Evolutionary conservation across 31 red algal genomes (phyloP).

Genomic region (Pterothamnion heteromorphum): DNA sequence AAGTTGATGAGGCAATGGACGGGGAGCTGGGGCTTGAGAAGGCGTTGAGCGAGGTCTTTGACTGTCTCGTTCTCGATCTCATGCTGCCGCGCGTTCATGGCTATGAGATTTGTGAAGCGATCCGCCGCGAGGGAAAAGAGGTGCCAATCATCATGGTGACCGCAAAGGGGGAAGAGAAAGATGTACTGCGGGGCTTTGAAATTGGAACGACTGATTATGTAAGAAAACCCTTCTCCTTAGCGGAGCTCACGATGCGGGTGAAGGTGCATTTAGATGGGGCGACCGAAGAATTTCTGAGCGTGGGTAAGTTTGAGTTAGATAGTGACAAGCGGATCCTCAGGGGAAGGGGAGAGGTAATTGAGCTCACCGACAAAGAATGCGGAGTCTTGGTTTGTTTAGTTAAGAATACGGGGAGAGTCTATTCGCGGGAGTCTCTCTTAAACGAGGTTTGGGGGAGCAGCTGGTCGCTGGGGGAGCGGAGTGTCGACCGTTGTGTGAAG

Average conservation of each 20-base stretch:
- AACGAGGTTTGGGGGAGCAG: too few species aligned
- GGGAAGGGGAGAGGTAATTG: too few species aligned
- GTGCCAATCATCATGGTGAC: not conserved
- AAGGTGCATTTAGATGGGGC: too few species aligned
- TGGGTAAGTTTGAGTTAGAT: too few species aligned
- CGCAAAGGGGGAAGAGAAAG: not conserved
- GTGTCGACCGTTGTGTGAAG: too few species aligned
- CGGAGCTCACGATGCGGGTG: not conserved
- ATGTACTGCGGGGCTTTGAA: not conserved
- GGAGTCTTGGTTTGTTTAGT: too few species aligned
- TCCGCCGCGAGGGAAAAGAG: not conserved
- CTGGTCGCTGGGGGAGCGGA: too few species aligned
- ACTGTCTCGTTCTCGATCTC: not conserved
- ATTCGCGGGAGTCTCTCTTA: too few species aligned
- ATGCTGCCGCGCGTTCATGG: not conserved
- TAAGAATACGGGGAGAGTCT: too few species aligned
- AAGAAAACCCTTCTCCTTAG: not conserved
- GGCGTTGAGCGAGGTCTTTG: not conserved
- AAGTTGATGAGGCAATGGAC: not conserved
- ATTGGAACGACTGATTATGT: not conserved
- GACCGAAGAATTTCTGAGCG: too few species aligned
- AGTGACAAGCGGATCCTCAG: too few species aligned
- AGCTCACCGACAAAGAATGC: too few species aligned
- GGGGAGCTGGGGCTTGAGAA: not conserved
- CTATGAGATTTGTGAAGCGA: not conserved